A percentile compares a stretch with the other conserved stretches of the same genome.
These are phyloP conservation scores for Aurinia saxatilis DNA, from an alignment of 345 rosid species.

Conservation along the genomic window DNA sequence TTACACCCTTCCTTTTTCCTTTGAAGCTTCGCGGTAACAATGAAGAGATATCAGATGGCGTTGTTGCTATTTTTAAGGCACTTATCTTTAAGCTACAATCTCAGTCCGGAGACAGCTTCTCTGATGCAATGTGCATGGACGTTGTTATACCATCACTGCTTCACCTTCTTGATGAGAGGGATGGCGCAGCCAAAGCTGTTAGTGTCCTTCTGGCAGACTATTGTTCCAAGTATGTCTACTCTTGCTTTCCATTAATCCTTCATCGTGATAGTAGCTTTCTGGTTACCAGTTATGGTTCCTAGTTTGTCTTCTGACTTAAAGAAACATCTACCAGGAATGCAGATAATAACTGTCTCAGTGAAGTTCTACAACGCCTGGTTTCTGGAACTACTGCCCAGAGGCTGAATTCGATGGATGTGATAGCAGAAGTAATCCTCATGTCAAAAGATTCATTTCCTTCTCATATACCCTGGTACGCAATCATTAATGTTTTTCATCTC, in stretches of 20 bases:
- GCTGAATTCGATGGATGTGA: slow-evolving; percentile 71
- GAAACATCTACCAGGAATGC: slow-evolving; percentile 42
- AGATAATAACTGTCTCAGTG: slow-evolving; percentile 51
- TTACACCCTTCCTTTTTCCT: slow-evolving; percentile 20
- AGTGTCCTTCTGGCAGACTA: slow-evolving; percentile 67
- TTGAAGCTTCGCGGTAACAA: slow-evolving; percentile 62
- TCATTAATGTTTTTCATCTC: slow-evolving; percentile 10
- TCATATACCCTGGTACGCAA: slow-evolving; percentile 51
- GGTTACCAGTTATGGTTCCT: neutral
- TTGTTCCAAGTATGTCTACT: slow-evolving; percentile 49
- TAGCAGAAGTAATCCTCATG: slow-evolving; percentile 49
- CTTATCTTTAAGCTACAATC: slow-evolving; percentile 45
- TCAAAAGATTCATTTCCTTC: slow-evolving; percentile 39
- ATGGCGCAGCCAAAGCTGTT: slow-evolving; percentile 73
- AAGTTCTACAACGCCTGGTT: slow-evolving; percentile 62
- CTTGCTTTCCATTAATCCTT: neutral
- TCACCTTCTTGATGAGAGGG: slow-evolving; percentile 80
- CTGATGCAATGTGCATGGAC: slow-evolving; percentile 47
- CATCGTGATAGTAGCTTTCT: neutral
- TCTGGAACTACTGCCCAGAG: slow-evolving; percentile 54
- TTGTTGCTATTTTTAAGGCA: slow-evolving; percentile 57
- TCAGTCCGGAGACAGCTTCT: slow-evolving; percentile 37
- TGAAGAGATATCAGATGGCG: slow-evolving; percentile 62
- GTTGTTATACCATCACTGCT: slow-evolving; percentile 50
- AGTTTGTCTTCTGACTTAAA: slow-evolving; percentile 24